These are phyloP conservation scores for Heliamphora exappendiculata DNA, from an alignment of 148 eudicot genomes.

Conservation along the genomic window DNA sequence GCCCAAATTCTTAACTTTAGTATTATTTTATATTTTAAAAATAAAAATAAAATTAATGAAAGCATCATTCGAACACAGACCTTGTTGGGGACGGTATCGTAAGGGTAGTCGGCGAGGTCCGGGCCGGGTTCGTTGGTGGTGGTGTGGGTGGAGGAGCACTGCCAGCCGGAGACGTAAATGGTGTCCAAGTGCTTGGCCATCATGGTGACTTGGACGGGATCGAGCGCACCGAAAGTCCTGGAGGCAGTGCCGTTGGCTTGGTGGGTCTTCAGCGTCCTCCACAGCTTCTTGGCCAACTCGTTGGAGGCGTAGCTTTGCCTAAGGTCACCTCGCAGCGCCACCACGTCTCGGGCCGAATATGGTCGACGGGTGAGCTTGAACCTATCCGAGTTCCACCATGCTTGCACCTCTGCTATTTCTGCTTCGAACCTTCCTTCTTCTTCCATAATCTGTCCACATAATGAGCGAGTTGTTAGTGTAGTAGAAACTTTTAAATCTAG, in stretches of 20 bases:
- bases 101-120: conserved; percentile 76
- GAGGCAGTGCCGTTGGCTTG: conserved; percentile 65
- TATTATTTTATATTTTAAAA: too few relatives aligned
- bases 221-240: conserved; percentile 70
- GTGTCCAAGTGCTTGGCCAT: conserved; percentile 79
- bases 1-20: too few relatives aligned
- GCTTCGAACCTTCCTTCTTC: conserved; percentile 68
- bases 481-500: too few relatives aligned
- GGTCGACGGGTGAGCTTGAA: conserved; percentile 62
- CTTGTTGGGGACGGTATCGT: conserved; percentile 80
- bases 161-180: conserved; percentile 84
- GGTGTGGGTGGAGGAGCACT: conserved; percentile 80
- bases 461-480: neutral
- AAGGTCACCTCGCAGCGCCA: conserved; percentile 58
- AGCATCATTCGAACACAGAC: neutral
- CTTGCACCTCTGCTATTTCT: conserved; percentile 77
- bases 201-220: conserved; percentile 80
- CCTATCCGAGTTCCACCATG: conserved; percentile 79
- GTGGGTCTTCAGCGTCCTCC: conserved; percentile 63
- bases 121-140: conserved; percentile 75
- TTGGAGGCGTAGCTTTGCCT: conserved; percentile 50
- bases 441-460: conserved; percentile 43
- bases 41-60: neutral
- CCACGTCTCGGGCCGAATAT: conserved; percentile 62
- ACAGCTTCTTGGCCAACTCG: conserved; percentile 67